Base-by-base conservation (phyloP, 192 early-diverging fungal species). In the Mortierella claussenii region DNA sequence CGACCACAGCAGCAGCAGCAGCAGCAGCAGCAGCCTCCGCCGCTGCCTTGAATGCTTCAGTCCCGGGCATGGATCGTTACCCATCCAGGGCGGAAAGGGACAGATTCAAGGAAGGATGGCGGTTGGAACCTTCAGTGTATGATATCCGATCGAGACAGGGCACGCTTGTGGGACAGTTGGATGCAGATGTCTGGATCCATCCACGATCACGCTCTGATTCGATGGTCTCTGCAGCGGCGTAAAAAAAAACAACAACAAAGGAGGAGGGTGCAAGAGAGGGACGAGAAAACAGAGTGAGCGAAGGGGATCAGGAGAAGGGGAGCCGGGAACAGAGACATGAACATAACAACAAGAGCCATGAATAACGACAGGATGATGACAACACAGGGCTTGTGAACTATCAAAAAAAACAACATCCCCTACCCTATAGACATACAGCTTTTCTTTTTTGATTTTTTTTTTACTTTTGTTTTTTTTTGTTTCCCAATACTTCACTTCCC, bases 141-240 rank as follows among this genome's bases (percentile, higher is more conserved):
- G 73, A 76, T 26, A 76, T 76, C 11, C 49, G 73, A 36, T 76
- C 73, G 0, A 60, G 64, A 8, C 64, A 62, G 1, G 73, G 73
- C 7, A 76, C 64, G 4, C 20, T 76, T 17, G 61, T 76, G 26
- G 73, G 73, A 7, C 63, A 76, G 31, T 21, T 76, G 53, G 73
- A 76, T 59, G 73, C 73, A 8, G 64, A 76, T 28, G 58, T 76
- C 4, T 76, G 73, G 73, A 58, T 76, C 37, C 57, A 56, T 34
- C 73, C 73, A 23, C 64, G 73, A n/a, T 62, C 73, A 3, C 64
- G 73, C 5, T 76, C 73, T 3, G 52, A 55, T 21, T 76, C 73
- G 2, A 61, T 76, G 73, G 73, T 76, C 33, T 75, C 70, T 33
- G 62, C 70, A 1, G 70, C 70, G 0, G 70, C 70, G 12, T 75